Evolutionary conservation across 176 grass and related monocot genomes (phyloP).

Genomic region (Thinopyrum elongatum): DNA sequence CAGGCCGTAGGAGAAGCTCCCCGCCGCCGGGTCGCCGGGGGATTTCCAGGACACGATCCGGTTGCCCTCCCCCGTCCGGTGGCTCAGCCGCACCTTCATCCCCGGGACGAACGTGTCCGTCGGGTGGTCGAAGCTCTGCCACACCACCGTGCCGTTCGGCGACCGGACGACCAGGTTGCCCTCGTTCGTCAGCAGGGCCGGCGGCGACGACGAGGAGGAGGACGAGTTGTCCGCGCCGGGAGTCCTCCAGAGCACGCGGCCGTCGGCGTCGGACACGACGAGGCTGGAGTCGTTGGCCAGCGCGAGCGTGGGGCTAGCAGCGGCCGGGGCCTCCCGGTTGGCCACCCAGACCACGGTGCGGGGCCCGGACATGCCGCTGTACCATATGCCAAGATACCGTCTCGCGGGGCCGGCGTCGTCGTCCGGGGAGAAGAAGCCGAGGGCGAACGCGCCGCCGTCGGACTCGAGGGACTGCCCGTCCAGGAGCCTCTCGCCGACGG

Average conservation of each 20-base stretch:
- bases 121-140: conserved; percentile 52
- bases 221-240: neutral
- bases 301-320: neutral
- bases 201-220: neutral
- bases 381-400: conserved; percentile 27
- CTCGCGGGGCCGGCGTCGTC: neutral
- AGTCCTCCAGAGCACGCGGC: conserved; percentile 6
- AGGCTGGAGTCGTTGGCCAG: conserved; percentile 7
- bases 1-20: conserved; percentile 42
- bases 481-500: neutral
- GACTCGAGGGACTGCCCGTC: neutral
- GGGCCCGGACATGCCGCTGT: neutral
- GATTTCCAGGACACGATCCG: conserved; percentile 45
- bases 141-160: neutral
- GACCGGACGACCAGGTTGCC: conserved; percentile 41
- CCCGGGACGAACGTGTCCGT: conserved; percentile 43
- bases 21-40: conserved; percentile 29
- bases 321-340: neutral
- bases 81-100: conserved; percentile 27
- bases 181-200: conserved; percentile 26
- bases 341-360: conserved; percentile 33
- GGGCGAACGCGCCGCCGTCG: neutral
- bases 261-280: conserved; percentile 16
- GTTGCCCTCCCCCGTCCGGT: neutral
- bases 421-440: conserved; percentile 23